Percentiles rank a stretch among this genome's conserved stretches.
phyloP scores from a whole-genome alignment of 2,329 filamentous ascomycete genomes.

The Teratosphaeriaceae sp. region DNA sequence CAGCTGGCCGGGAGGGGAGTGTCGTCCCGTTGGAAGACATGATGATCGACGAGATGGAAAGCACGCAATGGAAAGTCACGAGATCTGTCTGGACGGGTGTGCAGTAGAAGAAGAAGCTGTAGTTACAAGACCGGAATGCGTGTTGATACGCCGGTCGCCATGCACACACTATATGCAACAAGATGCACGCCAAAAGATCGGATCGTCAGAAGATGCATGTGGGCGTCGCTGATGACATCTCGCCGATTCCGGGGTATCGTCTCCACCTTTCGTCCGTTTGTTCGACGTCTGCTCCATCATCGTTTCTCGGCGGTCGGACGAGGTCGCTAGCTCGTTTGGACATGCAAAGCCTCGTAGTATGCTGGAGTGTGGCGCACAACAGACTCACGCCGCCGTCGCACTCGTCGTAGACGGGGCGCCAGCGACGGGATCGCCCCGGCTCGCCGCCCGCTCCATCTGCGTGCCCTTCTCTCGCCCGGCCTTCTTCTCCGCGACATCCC shows the following conservation, averaged over 20 bases:
- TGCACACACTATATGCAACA: too few species aligned
- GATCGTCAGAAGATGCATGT: too few species aligned
- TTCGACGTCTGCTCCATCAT: too few species aligned
- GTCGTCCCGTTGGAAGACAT: conserved; percentile 22
- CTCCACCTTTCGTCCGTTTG: conserved; percentile 8
- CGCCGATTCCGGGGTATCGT: conserved; percentile 11
- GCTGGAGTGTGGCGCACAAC: too few species aligned
- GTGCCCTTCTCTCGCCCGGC: conserved; percentile 20
- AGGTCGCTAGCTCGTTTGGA: too few species aligned
- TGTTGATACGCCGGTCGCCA: neutral
- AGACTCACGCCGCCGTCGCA: too few species aligned
- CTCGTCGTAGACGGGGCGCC: too few species aligned
- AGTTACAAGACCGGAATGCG: neutral
- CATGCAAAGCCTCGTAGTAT: too few species aligned
- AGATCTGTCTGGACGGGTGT: too few species aligned
- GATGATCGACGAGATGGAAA: neutral
- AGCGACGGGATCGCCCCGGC: neutral
- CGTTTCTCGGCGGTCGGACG: too few species aligned
- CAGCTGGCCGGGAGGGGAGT: conserved; percentile 9
- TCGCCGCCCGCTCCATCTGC: conserved; percentile 1
- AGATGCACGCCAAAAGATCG: too few species aligned
- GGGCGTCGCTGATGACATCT: neutral
- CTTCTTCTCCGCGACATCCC: conserved; percentile 29
- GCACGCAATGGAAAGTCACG: too few species aligned
- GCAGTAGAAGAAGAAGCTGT: neutral